A percentile compares a stretch with the other conserved stretches of the same genome.
Evolutionary conservation across 805 yeast genomes (phyloP).

Genomic region (Suhomyces vadensis): DNA sequence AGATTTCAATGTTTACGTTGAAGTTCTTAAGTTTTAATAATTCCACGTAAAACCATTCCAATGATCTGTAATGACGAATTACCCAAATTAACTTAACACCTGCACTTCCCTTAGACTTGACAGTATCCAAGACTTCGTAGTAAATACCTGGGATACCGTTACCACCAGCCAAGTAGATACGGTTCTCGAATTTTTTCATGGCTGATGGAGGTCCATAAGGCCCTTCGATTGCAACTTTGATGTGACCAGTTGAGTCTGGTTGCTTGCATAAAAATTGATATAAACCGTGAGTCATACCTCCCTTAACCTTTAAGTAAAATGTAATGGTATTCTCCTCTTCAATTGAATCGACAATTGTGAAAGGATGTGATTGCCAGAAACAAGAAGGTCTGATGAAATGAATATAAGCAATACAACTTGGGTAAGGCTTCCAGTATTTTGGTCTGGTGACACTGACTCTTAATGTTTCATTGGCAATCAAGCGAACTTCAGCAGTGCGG

Average conservation of each 20-base stretch:
- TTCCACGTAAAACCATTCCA: slow-evolving; percentile 43
- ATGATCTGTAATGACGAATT: slow-evolving; percentile 39
- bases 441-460: slow-evolving; percentile 52
- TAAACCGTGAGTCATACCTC: slow-evolving; percentile 40
- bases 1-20: slow-evolving; percentile 39
- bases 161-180: slow-evolving; percentile 38
- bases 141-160: slow-evolving; percentile 45
- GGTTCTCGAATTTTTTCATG: slow-evolving; percentile 30
- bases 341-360: slow-evolving; percentile 53
- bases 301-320: slow-evolving; percentile 34
- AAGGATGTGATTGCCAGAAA: slow-evolving; percentile 77
- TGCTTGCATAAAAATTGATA: slow-evolving; percentile 33
- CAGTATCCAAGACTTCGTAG: slow-evolving; percentile 31
- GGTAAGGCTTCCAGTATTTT: slow-evolving; percentile 46
- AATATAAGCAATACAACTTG: slow-evolving; percentile 60
- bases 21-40: slow-evolving; percentile 33
- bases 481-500: slow-evolving; percentile 36
- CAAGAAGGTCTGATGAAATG: slow-evolving; percentile 52
- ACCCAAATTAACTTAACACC: slow-evolving; percentile 38
- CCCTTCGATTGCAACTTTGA: slow-evolving; percentile 39
- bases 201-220: slow-evolving; percentile 39
- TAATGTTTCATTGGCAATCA: slow-evolving; percentile 48
- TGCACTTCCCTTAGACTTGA: slow-evolving; percentile 13
- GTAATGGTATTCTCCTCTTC: slow-evolving; percentile 28
- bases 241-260: slow-evolving; percentile 31